Percentiles rank a stretch among this genome's conserved stretches.
phyloP scores from a whole-genome alignment of 345 rosid genomes.

The Eucalyptus pauciflora region DNA sequence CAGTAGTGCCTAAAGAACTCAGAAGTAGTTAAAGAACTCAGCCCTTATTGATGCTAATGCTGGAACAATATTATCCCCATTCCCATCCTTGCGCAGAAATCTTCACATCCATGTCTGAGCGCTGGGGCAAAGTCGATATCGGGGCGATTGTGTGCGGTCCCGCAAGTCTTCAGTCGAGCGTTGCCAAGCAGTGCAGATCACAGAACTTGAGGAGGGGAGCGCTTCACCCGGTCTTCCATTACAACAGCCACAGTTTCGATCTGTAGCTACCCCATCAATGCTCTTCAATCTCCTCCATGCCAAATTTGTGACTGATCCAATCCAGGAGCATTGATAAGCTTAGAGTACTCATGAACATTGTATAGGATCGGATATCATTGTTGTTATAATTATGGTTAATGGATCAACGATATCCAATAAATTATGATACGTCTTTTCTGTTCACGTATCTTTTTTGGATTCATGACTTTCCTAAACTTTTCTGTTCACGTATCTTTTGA shows the following conservation, averaged over 20 bases:
- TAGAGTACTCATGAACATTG: neutral
- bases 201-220: conserved; percentile 28
- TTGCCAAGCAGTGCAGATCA: conserved; percentile 72
- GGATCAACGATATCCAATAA: too few species aligned
- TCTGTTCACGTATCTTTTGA: too few species aligned
- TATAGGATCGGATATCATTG: neutral
- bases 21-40: neutral
- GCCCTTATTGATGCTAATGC: neutral
- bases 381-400: too few species aligned
- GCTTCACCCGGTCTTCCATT: conserved; percentile 50
- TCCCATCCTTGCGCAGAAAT: conserved; percentile 38
- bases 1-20: neutral
- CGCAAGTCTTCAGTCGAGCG: conserved; percentile 51
- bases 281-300: neutral
- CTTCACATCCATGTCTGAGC: conserved; percentile 27
- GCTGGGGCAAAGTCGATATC: conserved; percentile 66
- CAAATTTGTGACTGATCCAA: neutral
- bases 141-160: conserved; percentile 90
- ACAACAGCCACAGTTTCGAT: conserved; percentile 79
- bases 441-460: too few species aligned
- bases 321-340: neutral
- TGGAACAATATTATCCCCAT: neutral
- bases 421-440: too few species aligned
- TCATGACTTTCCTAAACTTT: too few species aligned
- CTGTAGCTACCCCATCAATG: conserved; percentile 11